Evolutionary conservation across 2,329 filamentous ascomycete genomes (phyloP).

Genomic region (Dactylellina cionopaga): DNA sequence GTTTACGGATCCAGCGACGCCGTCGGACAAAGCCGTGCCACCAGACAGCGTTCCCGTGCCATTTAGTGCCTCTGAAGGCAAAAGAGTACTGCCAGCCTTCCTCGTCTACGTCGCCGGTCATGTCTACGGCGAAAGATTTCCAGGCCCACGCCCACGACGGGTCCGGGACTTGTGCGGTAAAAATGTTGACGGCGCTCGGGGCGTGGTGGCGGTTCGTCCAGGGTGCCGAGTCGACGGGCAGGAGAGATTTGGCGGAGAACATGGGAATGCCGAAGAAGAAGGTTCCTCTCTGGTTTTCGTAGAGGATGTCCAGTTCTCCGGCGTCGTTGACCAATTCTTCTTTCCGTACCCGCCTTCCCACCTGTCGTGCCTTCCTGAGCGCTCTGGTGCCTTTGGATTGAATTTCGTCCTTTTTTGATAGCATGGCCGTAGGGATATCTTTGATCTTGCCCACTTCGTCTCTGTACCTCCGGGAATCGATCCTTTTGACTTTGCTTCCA

Average conservation of each 20-base stretch:
- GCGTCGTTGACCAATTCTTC: slow-evolving; percentile 50
- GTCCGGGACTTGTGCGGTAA: slow-evolving; percentile 90
- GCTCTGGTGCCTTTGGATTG: slow-evolving; percentile 35
- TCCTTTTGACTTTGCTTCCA: slow-evolving; percentile 41
- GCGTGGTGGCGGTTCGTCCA: slow-evolving; percentile 79
- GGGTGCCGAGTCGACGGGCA: slow-evolving; percentile 82
- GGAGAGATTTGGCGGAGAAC: slow-evolving; percentile 86
- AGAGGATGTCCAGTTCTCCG: slow-evolving; percentile 81
- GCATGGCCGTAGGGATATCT: slow-evolving; percentile 27
- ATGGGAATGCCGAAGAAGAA: slow-evolving; percentile 88
- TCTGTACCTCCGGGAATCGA: slow-evolving; percentile 25
- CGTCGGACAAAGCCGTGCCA: slow-evolving; percentile 94
- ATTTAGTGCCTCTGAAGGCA: slow-evolving; percentile 79
- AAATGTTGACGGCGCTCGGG: slow-evolving; percentile 74
- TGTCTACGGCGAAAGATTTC: slow-evolving; percentile 77
- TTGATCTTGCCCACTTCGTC: slow-evolving; percentile 26
- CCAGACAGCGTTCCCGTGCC: slow-evolving; percentile 90
- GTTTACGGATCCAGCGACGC: slow-evolving; percentile 84
- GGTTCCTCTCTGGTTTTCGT: slow-evolving; percentile 92
- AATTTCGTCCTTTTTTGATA: slow-evolving; percentile 46
- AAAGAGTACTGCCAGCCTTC: slow-evolving; percentile 98
- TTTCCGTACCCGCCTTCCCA: slow-evolving; percentile 39
- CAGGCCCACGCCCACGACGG: slow-evolving; percentile 91
- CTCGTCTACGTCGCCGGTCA: slow-evolving; percentile 83
- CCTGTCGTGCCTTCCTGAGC: slow-evolving; percentile 30